These are phyloP conservation scores for Lipomyces kockii DNA, from an alignment of 805 yeast species.

Conservation along the genomic window DNA sequence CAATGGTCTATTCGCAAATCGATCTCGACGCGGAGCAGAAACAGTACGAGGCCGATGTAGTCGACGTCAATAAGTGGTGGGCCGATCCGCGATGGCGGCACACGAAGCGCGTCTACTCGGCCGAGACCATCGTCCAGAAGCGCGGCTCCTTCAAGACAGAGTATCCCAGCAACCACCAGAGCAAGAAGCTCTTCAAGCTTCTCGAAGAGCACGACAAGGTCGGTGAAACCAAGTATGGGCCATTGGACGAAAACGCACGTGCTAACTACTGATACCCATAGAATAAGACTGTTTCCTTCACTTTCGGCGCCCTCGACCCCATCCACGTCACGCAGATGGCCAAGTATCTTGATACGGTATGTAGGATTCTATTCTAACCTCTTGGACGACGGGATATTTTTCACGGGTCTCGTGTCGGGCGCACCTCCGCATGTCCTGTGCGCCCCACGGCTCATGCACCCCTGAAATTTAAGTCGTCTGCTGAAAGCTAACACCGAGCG, in stretches of 20 bases:
- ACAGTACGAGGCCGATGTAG: slow-evolving; percentile 68
- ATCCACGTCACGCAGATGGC: slow-evolving; percentile 97
- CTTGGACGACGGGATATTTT: too few relatives aligned
- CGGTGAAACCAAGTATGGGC: too few relatives aligned
- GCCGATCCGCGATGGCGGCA: slow-evolving; percentile 85
- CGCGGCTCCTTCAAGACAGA: slow-evolving; percentile 73
- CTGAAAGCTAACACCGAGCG: neutral
- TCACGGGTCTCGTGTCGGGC: neutral
- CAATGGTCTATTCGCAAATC: slow-evolving; percentile 58
- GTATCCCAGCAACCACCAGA: slow-evolving; percentile 78
- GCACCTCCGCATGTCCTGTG: too few relatives aligned
- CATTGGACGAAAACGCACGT: too few relatives aligned
- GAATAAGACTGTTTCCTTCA: slow-evolving; percentile 76
- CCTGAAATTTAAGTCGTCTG: neutral
- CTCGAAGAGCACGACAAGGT: slow-evolving; percentile 68
- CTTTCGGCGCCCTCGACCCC: slow-evolving; percentile 96
- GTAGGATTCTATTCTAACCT: neutral
- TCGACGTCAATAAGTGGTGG: slow-evolving; percentile 89
- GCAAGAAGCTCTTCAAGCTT: slow-evolving; percentile 76
- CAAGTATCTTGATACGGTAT: slow-evolving; percentile 28
- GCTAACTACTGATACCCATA: slow-evolving; percentile 27
- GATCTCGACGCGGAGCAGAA: slow-evolving; percentile 66
- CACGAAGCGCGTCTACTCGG: slow-evolving; percentile 84
- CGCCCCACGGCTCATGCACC: neutral
- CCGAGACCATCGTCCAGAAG: slow-evolving; percentile 87